A percentile compares a stretch with the other conserved stretches of the same genome.
Conservation (phyloP, 192 early-diverging fungal genomes). For the Haplosporangium gracile region DNA sequence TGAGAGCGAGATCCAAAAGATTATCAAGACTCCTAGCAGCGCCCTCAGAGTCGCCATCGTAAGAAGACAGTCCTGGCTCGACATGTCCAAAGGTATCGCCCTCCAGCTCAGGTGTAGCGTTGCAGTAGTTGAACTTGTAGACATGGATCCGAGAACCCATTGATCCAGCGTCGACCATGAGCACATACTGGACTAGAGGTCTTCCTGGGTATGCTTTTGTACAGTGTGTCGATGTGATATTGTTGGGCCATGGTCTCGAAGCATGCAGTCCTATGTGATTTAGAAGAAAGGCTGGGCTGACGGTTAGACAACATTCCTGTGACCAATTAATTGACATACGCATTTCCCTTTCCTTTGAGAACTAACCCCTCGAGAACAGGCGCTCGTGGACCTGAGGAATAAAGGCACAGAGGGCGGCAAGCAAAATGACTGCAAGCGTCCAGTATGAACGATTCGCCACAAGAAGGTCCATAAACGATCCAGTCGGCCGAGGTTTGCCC, state of each 20-base stretch:
- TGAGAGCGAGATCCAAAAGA: conserved; percentile 80
- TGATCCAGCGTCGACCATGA: conserved; percentile 97
- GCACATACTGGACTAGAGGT: conserved; percentile 90
- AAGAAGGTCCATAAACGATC: not conserved
- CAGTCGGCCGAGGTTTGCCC: not conserved
- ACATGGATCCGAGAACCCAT: conserved; percentile 98
- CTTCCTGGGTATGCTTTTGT: conserved; percentile 70
- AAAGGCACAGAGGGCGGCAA: not conserved
- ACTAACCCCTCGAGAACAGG: not conserved
- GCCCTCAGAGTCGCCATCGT: conserved; percentile 74
- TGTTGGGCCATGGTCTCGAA: conserved; percentile 32
- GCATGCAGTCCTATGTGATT: not conserved
- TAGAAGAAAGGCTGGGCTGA: not conserved
- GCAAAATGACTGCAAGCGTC: not conserved
- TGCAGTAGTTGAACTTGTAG: conserved; percentile 97
- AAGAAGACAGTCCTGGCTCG: conserved; percentile 90
- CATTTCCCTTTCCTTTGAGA: not conserved
- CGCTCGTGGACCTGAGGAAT: not conserved
- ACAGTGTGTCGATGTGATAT: conserved; percentile 70
- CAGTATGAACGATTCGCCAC: conserved; percentile 14
- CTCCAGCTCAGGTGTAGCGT: conserved; percentile 84
- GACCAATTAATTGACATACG: not conserved
- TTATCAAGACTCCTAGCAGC: conserved; percentile 87
- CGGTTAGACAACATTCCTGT: not conserved
- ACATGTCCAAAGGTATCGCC: conserved; percentile 89